phyloP scores from a whole-genome alignment of 108 stramenopile species.

The Skeletonema tropicum region DNA sequence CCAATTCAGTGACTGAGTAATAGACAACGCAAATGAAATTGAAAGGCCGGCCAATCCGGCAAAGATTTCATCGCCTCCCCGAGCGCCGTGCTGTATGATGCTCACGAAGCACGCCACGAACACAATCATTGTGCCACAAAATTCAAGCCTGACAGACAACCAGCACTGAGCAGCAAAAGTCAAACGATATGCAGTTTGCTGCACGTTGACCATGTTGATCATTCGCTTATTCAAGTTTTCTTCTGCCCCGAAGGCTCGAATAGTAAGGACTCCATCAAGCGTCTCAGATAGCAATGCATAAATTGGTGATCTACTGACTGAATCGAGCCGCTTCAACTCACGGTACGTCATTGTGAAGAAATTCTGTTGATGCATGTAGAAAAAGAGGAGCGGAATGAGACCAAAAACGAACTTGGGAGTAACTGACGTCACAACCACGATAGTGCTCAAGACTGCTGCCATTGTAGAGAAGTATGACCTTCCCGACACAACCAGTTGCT shows the following conservation, averaged over 20 bases:
- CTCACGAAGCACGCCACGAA: slow-evolving; percentile 63
- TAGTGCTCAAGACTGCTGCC: slow-evolving; percentile 67
- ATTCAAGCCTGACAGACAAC: slow-evolving; percentile 93
- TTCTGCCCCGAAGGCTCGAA: slow-evolving; percentile 90
- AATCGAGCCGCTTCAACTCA: slow-evolving; percentile 92
- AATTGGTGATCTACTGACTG: slow-evolving; percentile 82
- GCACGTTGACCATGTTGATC: slow-evolving; percentile 62
- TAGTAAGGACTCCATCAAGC: slow-evolving; percentile 90
- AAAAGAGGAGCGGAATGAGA: slow-evolving; percentile 59
- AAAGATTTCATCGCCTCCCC: slow-evolving; percentile 57
- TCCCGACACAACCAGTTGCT: slow-evolving; percentile 73
- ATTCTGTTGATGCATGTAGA: slow-evolving; percentile 71
- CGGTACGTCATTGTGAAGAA: slow-evolving; percentile 90
- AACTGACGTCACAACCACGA: slow-evolving; percentile 79
- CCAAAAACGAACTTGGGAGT: slow-evolving; percentile 36
- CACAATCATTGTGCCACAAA: slow-evolving; percentile 84
- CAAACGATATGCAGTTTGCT: slow-evolving; percentile 89
- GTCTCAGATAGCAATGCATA: slow-evolving; percentile 95
- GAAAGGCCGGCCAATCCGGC: slow-evolving; percentile 95
- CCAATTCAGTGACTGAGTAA: slow-evolving; percentile 95
- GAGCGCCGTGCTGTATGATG: slow-evolving; percentile 35
- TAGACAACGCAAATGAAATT: slow-evolving; percentile 86
- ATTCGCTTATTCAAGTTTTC: slow-evolving; percentile 67
- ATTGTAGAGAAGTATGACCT: slow-evolving; percentile 77
- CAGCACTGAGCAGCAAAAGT: slow-evolving; percentile 92